phyloP scores from a whole-genome alignment of 192 early-diverging fungal genomes.

The Jimgerdemannia flammicorona region DNA sequence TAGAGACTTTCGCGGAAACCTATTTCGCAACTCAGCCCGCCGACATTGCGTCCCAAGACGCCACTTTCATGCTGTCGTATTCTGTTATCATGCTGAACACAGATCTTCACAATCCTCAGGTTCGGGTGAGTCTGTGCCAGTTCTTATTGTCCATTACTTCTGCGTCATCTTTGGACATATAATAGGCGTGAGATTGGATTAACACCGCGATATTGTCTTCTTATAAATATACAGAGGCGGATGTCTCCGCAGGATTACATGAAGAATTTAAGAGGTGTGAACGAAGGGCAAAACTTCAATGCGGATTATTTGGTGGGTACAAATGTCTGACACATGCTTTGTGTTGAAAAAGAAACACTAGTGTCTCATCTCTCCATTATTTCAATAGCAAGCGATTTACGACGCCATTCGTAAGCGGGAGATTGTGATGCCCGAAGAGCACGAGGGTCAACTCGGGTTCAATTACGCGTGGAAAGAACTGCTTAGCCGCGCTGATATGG shows the following conservation, averaged over 20 bases:
- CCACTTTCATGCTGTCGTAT: constrained; percentile 86
- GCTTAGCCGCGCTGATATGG: constrained; percentile 46
- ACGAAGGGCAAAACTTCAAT: constrained; percentile 80
- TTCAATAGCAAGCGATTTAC: constrained; percentile 60
- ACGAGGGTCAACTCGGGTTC: constrained; percentile 91
- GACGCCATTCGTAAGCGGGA: constrained; percentile 86
- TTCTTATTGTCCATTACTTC: not conserved
- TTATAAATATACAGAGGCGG: constrained; percentile 41
- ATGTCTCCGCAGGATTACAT: constrained; percentile 92
- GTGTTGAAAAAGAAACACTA: not conserved
- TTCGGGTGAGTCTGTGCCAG: constrained; percentile 44
- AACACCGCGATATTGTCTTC: constrained; percentile 2
- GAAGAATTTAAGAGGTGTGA: constrained; percentile 85
- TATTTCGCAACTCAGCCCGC: constrained; percentile 66
- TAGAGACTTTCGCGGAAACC: constrained; percentile 83
- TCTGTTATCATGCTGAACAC: constrained; percentile 98
- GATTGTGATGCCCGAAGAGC: constrained; percentile 97
- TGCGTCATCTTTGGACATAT: not conserved
- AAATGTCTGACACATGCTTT: not conserved
- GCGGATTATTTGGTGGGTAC: constrained; percentile 67
- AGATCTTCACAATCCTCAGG: constrained; percentile 95
- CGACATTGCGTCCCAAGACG: constrained; percentile 76
- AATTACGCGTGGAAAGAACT: constrained; percentile 91
- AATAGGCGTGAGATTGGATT: not conserved
- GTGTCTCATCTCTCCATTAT: not conserved